Base-by-base conservation (phyloP, 441 rosid species). In the Gossypium laxum region DNA sequence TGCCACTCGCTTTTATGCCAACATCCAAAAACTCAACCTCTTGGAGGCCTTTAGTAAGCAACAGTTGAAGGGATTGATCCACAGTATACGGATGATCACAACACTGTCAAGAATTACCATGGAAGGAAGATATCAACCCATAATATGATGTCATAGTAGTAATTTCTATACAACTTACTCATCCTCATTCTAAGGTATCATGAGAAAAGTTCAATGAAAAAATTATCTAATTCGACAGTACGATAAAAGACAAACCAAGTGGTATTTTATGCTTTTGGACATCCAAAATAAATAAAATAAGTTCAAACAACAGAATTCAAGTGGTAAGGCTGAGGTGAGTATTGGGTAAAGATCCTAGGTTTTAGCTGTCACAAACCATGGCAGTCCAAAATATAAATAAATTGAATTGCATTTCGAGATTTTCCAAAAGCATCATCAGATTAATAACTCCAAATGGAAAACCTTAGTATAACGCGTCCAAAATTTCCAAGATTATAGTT, bases 1-100 rank as follows among this genome's bases (percentile, higher is more conserved):
- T 95, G 68, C 97, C 96, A 66, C 99, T 88, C 52, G 93, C 99
- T 84, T 89, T 86, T 82, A 88, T 85, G 73, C 88, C 99, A 78
- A 85, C 80, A 74, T 92, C 91, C 78, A 92, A 76, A 70, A 70
- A 26, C 52, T 91, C 82, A 64, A 48, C 75, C 72, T 5, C 70
- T 72, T 72, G 55, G 43, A 81, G 76, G 70, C 82, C 86, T 73
- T 82, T 77, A 17, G 67, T 71, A 65, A 88, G 77, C 62, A 73
- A 72, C 56, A 24, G 58, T 65, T 79, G 84, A 69, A 84, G 75
- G 50, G 79, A 76, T 67, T 80, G 52, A 82, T 90, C 90, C 82
- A 79, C 70, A 74, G 84, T 70, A 79, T 88, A 90, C 18, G 99
- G 98, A 83, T 92, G 96, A 82, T 92, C 93, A 77, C 98, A 92